phyloP scores from a whole-genome alignment of 2,329 filamentous ascomycete species.

The Colletotrichum noveboracense region DNA sequence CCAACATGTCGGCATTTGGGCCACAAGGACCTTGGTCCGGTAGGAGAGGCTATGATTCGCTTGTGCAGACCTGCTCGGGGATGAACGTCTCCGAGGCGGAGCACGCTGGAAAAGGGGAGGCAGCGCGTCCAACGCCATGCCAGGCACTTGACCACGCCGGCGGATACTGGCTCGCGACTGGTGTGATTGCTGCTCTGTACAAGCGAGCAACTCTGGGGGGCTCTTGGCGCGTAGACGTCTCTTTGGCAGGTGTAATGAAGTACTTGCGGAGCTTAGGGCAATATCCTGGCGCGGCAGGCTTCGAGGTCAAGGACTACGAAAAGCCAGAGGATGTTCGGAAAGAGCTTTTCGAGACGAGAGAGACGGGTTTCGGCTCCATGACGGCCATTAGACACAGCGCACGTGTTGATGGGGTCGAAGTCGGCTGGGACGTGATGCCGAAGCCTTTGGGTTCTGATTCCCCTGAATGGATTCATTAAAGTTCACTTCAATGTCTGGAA shows the following conservation, averaged over 20 bases:
- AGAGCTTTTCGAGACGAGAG: conserved; percentile 46
- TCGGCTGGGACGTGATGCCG: conserved; percentile 58
- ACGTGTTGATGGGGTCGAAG: conserved; percentile 44
- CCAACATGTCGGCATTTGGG: conserved; percentile 59
- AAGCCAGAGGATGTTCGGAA: conserved; percentile 32
- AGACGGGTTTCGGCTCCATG: conserved; percentile 51
- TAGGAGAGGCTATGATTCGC: conserved; percentile 41
- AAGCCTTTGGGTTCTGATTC: conserved; percentile 52
- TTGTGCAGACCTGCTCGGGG: conserved; percentile 55
- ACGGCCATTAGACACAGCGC: conserved; percentile 54
- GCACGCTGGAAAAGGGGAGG: conserved; percentile 41
- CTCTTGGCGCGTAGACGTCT: conserved; percentile 58
- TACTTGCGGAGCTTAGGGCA: conserved; percentile 61
- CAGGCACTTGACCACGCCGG: conserved; percentile 62
- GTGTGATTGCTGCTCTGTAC: conserved; percentile 57
- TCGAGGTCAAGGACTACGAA: conserved; percentile 38
- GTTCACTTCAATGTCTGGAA: background rate
- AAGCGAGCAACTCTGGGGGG: conserved; percentile 48
- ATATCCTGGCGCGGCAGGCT: conserved; percentile 47
- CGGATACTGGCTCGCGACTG: conserved; percentile 60
- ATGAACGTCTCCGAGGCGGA: conserved; percentile 61
- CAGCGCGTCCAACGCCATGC: conserved; percentile 50
- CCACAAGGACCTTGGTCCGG: conserved; percentile 43
- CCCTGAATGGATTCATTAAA: conserved; percentile 40
- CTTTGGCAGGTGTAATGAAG: conserved; percentile 49